phyloP scores from a whole-genome alignment of 768 basidiomycete genomes.

The Clitopilus passeckerianus region DNA sequence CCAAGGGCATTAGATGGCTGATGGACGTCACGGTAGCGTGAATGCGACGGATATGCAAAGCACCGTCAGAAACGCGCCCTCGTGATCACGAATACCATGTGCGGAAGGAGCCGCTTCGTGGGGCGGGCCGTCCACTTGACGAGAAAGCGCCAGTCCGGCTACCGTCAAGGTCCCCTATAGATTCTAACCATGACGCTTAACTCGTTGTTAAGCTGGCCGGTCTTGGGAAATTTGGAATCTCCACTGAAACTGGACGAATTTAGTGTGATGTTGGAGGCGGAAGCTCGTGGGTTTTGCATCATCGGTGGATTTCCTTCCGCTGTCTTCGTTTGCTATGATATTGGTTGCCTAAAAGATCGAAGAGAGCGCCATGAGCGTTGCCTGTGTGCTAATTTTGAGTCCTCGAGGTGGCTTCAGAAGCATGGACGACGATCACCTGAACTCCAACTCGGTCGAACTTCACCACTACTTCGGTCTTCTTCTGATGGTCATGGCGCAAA shows the following conservation, averaged over 20 bases:
- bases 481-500: not conserved
- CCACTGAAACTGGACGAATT: too few species aligned
- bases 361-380: not conserved
- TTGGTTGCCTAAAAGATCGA: not conserved
- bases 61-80: not conserved
- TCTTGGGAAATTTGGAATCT: too few species aligned
- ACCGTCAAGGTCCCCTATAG: not conserved
- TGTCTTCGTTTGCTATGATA: too few species aligned
- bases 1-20: not conserved
- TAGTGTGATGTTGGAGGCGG: too few species aligned
- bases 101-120: not conserved
- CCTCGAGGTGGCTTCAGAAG: not conserved
- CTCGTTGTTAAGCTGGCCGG: too few species aligned
- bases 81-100: not conserved
- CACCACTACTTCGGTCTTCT: not conserved
- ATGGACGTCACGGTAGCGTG: not conserved
- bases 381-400: not conserved
- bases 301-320: not conserved
- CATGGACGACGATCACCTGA: not conserved
- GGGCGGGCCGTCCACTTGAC: not conserved
- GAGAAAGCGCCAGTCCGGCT: not conserved
- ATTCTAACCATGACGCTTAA: too few species aligned
- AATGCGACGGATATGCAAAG: not conserved
- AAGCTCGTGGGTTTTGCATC: not conserved
- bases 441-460: not conserved